These are phyloP conservation scores for Lactarius psammicola DNA, from an alignment of 768 basidiomycete genomes.

Conservation along the genomic window DNA sequence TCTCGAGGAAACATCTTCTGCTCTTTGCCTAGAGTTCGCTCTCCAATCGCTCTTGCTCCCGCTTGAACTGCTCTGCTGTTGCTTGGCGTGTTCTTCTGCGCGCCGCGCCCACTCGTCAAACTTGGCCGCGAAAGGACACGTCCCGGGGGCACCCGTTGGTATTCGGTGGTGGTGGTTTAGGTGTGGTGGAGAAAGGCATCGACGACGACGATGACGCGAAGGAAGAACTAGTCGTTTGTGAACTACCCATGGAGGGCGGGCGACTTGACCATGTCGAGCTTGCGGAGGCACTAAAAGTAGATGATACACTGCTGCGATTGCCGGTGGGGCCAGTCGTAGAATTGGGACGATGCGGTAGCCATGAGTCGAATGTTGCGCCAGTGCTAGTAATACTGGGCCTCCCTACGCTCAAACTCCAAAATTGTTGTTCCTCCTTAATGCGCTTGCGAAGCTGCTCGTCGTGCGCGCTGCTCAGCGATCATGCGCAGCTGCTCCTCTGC, in stretches of 20 bases:
- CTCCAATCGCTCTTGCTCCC: conserved; percentile 60
- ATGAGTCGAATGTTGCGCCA: conserved; percentile 18
- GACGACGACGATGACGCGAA: conserved; percentile 20
- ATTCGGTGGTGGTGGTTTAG: conserved; percentile 16
- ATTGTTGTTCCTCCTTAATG: conserved; percentile 35
- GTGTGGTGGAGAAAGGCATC: conserved; percentile 16
- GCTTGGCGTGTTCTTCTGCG: conserved; percentile 59
- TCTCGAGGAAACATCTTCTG: conserved; percentile 53
- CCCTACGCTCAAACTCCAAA: conserved; percentile 30
- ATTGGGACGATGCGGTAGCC: conserved; percentile 33
- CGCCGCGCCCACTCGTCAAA: conserved; percentile 55
- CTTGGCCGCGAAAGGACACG: conserved; percentile 29
- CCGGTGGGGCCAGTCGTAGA: conserved; percentile 23
- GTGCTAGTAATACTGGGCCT: conserved; percentile 25
- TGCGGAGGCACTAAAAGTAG: conserved; percentile 26
- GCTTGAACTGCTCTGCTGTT: conserved; percentile 66
- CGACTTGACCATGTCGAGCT: conserved; percentile 28
- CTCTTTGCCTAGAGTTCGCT: conserved; percentile 43
- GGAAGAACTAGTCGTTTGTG: conserved; percentile 21
- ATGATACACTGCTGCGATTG: conserved; percentile 30
- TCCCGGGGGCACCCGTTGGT: conserved; percentile 25
- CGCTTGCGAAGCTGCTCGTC: conserved; percentile 30
- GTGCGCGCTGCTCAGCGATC: conserved; percentile 35
- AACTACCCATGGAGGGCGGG: conserved; percentile 25
- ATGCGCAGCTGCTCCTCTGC: conserved; percentile 36